These are phyloP conservation scores for Solanum neorickii DNA, from an alignment of 257 asterid genomes.

Conservation along the genomic window DNA sequence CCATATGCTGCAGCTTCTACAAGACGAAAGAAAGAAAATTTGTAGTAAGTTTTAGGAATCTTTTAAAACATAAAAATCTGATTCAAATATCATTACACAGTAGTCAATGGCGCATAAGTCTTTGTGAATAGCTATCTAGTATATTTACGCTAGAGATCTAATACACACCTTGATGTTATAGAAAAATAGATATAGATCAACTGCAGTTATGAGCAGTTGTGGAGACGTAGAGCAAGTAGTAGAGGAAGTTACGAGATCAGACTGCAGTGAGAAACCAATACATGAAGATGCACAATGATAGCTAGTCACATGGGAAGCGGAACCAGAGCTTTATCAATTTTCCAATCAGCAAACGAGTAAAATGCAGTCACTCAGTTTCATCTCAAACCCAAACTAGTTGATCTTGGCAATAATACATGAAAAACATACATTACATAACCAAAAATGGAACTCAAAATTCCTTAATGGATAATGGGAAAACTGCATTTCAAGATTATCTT, in stretches of 20 bases:
- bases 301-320: not conserved
- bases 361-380: not conserved
- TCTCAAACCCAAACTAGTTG: not conserved
- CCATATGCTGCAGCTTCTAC: conserved; percentile 81
- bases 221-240: not conserved
- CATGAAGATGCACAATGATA: not conserved
- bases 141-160: not conserved
- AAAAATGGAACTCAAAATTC: not conserved
- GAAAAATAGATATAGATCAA: not conserved
- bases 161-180: not conserved
- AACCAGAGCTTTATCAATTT: not conserved
- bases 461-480: not conserved
- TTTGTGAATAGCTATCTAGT: not conserved
- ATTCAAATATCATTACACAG: not conserved
- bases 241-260: not conserved
- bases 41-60: not conserved
- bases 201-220: not conserved
- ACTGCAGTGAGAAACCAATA: not conserved
- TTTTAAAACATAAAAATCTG: not conserved
- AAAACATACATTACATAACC: not conserved
- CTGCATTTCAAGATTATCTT: not conserved
- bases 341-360: not conserved
- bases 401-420: not conserved
- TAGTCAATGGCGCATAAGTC: not conserved
- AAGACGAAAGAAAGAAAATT: not conserved